A percentile compares a stretch with the other conserved stretches of the same genome.
Conservation (phyloP, 441 rosid genomes). For the Euphorbia corollata region DNA sequence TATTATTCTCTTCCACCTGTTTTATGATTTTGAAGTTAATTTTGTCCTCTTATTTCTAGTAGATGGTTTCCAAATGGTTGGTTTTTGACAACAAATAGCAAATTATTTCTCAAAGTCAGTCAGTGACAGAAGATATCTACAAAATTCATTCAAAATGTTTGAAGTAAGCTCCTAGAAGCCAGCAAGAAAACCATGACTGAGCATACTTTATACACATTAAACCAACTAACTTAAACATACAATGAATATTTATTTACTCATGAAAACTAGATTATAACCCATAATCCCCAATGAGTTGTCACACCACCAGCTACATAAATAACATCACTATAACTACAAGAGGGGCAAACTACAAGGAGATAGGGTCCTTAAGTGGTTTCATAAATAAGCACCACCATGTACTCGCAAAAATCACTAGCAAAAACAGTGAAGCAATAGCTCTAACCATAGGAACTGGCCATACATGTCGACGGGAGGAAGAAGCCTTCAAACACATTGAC, state of each 20-base stretch:
- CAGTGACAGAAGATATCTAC: not conserved
- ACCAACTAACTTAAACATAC: constrained; percentile 7
- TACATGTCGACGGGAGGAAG: constrained; percentile 11
- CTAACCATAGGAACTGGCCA: constrained; percentile 26
- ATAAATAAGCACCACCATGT: constrained; percentile 20
- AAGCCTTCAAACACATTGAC: constrained; percentile 16
- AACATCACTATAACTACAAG: not conserved
- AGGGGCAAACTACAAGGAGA: constrained; percentile 1
- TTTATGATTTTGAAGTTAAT: too few species aligned
- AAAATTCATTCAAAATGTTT: not conserved
- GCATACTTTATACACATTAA: not conserved
- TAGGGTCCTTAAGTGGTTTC: constrained; percentile 10
- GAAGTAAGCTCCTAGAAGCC: not conserved
- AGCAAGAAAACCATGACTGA: not conserved
- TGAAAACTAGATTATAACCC: not conserved
- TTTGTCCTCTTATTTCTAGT: too few species aligned
- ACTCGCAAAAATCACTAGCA: constrained; percentile 32
- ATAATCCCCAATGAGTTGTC: not conserved
- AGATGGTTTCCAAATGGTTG: too few species aligned
- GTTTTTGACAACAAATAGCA: too few species aligned
- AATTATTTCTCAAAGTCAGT: too few species aligned
- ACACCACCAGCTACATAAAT: too few species aligned
- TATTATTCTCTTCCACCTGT: too few species aligned
- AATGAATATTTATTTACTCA: not conserved
- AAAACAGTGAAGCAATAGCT: constrained; percentile 27